Base-by-base conservation (phyloP, 169 alveolate species). In the Plasmodium malariae region DNA sequence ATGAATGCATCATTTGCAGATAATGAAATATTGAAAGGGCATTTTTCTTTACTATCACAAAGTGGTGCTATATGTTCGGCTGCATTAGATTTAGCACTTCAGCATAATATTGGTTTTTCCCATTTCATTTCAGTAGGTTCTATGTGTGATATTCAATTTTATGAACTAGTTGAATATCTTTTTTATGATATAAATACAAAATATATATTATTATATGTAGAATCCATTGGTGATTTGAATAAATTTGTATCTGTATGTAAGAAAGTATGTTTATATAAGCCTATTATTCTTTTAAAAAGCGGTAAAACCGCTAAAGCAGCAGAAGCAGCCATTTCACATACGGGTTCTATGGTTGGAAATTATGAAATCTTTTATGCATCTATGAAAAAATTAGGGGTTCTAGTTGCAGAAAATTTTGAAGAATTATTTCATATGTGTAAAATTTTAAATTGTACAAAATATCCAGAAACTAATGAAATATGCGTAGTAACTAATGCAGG, bases 61-160 rank as follows among this genome's bases (percentile, higher is more conserved):
- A 89, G 94, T 34, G 96, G 96, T 2, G 97, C 97, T 21, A 92
- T 93, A 89, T 93, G 96, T 59, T 90, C 96, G 26, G 90, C 96
- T 3, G 95, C 95, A 54, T 71, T 95, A 86, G 97, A 95, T 78
- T 93, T 96, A 94, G 92, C 96, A 14, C 88, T 87, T 34, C 91
- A 92, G 43, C 94, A 91, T 37, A 93, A 91, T 55, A 92, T 95
- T 17, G 97, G 97, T 4, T 95, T 95, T 87, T 93, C 96, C 2
- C 95, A 92, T 26, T 94, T 95, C 74, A 93, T 95, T 49, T 92
- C 96, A 17, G 93, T 95, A 24, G 97, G 97, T 26, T 92, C 95
- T 86, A 94, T 93, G 95, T 76, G 94, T 24, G 94, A 89, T 69
- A 88, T 94, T 48, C 88, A 88, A 30, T 94, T 91, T 78, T 94